phyloP scores from a whole-genome alignment of 176 grass and related monocot genomes.

The Bromus sterilis region DNA sequence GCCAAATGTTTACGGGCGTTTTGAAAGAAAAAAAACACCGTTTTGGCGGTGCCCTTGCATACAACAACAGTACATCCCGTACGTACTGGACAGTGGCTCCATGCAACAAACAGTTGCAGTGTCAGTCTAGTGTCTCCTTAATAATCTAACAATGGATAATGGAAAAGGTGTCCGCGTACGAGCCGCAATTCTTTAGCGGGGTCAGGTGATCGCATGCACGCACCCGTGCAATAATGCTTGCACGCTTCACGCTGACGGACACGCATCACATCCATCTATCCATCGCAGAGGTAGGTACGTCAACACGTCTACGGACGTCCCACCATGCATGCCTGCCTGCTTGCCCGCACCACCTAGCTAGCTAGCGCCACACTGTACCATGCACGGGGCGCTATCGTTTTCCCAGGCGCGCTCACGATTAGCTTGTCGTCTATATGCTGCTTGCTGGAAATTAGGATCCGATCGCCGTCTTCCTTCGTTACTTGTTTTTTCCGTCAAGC shows the following conservation, averaged over 20 bases:
- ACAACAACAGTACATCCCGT: too few species aligned
- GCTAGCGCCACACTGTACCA: neutral
- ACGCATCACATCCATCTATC: neutral
- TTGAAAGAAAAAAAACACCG: too few species aligned
- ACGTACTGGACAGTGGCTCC: too few species aligned
- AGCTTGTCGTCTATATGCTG: neutral
- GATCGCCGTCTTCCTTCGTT: too few species aligned
- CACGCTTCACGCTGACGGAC: neutral
- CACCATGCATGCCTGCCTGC: neutral
- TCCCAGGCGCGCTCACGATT: neutral
- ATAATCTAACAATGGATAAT: neutral
- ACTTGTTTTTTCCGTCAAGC: too few species aligned
- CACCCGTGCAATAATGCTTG: constrained; percentile 1
- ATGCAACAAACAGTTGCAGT: too few species aligned
- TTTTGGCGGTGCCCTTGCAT: too few species aligned
- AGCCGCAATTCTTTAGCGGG: neutral
- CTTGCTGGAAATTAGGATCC: too few species aligned
- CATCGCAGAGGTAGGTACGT: neutral
- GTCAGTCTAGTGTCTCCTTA: too few species aligned
- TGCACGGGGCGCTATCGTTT: neutral
- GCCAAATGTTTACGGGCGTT: too few species aligned
- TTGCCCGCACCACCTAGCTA: neutral
- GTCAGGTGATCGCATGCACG: neutral
- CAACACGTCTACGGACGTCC: neutral
- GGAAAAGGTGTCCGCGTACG: neutral